Conservation (phyloP, 768 basidiomycete species). For the Butyriboletus loyo region DNA sequence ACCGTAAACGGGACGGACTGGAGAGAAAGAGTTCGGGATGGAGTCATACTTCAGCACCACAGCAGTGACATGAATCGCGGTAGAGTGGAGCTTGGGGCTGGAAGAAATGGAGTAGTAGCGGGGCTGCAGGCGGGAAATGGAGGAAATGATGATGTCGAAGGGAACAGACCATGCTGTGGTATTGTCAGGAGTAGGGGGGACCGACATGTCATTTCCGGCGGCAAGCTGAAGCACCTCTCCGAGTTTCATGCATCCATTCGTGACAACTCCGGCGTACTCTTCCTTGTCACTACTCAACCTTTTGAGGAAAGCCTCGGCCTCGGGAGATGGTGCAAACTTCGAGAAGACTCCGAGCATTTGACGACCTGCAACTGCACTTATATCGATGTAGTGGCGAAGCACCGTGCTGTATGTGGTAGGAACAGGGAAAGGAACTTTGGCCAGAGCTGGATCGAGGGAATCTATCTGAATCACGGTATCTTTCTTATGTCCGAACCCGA, state of each 20-base stretch:
- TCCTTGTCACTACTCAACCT: constrained; percentile 86
- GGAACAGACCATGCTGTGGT: constrained; percentile 89
- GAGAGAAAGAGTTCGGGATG: constrained; percentile 46
- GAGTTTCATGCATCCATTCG: constrained; percentile 82
- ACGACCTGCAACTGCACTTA: constrained; percentile 90
- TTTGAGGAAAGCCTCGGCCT: constrained; percentile 71
- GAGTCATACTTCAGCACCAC: constrained; percentile 95
- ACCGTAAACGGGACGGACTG: constrained; percentile 75
- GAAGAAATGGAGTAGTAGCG: constrained; percentile 99
- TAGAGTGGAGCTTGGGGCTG: constrained; percentile 88
- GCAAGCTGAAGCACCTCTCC: constrained; percentile 92
- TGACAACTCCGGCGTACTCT: constrained; percentile 72
- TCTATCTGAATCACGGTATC: constrained; percentile 87
- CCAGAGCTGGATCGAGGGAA: constrained; percentile 95
- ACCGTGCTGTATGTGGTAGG: constrained; percentile 93
- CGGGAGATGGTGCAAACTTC: constrained; percentile 81
- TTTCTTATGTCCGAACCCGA: constrained; percentile 80
- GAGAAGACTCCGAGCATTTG: constrained; percentile 87
- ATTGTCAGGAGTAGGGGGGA: constrained; percentile 60
- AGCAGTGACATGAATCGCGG: constrained; percentile 87
- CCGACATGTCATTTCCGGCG: constrained; percentile 69
- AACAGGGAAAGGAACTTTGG: constrained; percentile 98
- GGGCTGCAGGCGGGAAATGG: constrained; percentile 90
- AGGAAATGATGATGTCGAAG: constrained; percentile 94
- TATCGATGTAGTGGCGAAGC: constrained; percentile 95